A percentile compares a stretch with the other conserved stretches of the same genome.
These are phyloP conservation scores for Podila minutissima DNA, from an alignment of 192 early-diverging fungal species.

Conservation along the genomic window DNA sequence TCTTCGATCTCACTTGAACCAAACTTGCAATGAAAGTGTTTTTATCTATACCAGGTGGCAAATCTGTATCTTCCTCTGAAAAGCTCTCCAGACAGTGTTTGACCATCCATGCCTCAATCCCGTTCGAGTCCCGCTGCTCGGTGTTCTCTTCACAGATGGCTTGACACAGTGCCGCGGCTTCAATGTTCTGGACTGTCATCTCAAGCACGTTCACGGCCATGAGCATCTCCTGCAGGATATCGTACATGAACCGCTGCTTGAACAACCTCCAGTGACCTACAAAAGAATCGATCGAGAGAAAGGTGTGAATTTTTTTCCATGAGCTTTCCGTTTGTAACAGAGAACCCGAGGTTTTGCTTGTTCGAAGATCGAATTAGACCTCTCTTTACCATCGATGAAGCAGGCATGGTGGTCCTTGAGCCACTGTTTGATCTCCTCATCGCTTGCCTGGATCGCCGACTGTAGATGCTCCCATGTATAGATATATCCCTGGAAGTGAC, in stretches of 20 bases:
- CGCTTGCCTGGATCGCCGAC: constrained; percentile 60
- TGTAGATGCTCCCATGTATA: constrained; percentile 52
- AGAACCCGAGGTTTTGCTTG: too few species aligned
- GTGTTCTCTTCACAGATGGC: constrained; percentile 13
- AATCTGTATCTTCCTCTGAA: constrained; percentile 5
- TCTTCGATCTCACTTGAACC: not conserved
- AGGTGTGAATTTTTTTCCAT: too few species aligned
- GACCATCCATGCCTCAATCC: constrained; percentile 41
- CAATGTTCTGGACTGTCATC: constrained; percentile 11
- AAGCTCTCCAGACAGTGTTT: constrained; percentile 35
- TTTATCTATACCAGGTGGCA: constrained; percentile 4
- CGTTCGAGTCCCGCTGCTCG: not conserved
- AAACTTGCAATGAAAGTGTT: not conserved
- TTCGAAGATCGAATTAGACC: not conserved
- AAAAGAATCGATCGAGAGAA: too few species aligned
- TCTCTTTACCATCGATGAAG: constrained; percentile 32
- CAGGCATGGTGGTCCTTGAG: constrained; percentile 52
- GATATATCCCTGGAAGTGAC: constrained; percentile 11
- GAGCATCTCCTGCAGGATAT: constrained; percentile 39
- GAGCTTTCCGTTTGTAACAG: too few species aligned
- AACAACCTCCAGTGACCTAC: constrained; percentile 43
- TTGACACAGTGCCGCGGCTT: not conserved
- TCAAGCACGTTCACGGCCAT: constrained; percentile 21
- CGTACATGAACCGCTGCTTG: constrained; percentile 38
- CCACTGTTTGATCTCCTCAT: constrained; percentile 50